Conservation (phyloP, 1,284 basidiomycete genomes). For the Cutaneotrichosporon cyanovorans region DNA sequence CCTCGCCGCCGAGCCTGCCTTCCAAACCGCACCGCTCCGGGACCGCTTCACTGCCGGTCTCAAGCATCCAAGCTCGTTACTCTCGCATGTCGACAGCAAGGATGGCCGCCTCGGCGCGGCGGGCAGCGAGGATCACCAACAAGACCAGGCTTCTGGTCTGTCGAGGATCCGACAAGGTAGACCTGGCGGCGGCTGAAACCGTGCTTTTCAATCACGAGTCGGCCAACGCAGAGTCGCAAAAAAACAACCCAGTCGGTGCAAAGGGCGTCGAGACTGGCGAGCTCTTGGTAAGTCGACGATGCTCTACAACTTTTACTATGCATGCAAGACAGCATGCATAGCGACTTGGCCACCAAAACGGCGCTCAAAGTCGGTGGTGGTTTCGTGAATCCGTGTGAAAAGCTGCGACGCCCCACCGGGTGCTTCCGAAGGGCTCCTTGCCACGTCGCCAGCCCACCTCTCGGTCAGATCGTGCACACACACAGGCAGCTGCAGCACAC, state of each 20-base stretch:
- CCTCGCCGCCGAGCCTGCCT: slow-evolving; percentile 10
- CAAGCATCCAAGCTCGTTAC: slow-evolving; percentile 5
- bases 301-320: slow-evolving; percentile 29
- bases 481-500: neutral
- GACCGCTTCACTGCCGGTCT: slow-evolving; percentile 16
- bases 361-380: slow-evolving; percentile 16
- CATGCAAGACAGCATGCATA: slow-evolving; percentile 20
- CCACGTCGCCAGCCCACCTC: neutral
- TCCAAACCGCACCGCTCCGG: slow-evolving; percentile 10
- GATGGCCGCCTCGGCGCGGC: slow-evolving; percentile 39
- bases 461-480: neutral
- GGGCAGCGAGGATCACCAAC: slow-evolving; percentile 63
- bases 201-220: slow-evolving; percentile 45
- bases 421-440: neutral
- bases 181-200: slow-evolving; percentile 73
- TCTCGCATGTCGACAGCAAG: slow-evolving; percentile 13
- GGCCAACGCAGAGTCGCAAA: slow-evolving; percentile 23
- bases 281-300: slow-evolving; percentile 37
- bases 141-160: slow-evolving; percentile 79
- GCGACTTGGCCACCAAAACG: slow-evolving; percentile 17
- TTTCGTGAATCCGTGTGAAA: slow-evolving; percentile 11
- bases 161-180: slow-evolving; percentile 71
- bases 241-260: slow-evolving; percentile 40
- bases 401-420: neutral
- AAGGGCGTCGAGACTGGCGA: slow-evolving; percentile 44